Percentiles rank a stretch among this genome's conserved stretches.
Evolutionary conservation across 208 protist species (phyloP).

Genomic region (Kentomonas sorsogonicus): DNA sequence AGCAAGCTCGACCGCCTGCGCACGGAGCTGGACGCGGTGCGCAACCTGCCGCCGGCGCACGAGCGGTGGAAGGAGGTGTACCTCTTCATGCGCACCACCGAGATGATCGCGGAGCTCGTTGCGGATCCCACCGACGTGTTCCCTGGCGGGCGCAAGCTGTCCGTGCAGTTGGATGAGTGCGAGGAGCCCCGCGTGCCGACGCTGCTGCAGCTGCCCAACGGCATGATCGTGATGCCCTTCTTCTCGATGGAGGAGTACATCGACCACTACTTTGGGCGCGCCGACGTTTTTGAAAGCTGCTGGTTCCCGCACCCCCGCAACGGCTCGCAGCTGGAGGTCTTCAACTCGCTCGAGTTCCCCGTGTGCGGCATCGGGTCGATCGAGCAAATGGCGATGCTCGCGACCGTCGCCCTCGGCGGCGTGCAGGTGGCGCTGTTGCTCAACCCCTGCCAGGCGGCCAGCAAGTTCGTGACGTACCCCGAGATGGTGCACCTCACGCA

Average conservation of each 20-base stretch:
- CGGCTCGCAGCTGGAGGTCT: constrained; percentile 73
- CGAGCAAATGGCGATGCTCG: constrained; percentile 60
- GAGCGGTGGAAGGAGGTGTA: constrained; percentile 79
- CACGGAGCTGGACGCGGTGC: constrained; percentile 53
- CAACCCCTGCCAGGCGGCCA: constrained; percentile 75
- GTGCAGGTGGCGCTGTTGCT: constrained; percentile 66
- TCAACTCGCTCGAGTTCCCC: constrained; percentile 76
- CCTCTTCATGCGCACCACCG: constrained; percentile 82
- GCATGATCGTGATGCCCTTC: constrained; percentile 76
- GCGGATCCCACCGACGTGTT: constrained; percentile 53
- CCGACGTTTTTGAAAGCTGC: constrained; percentile 65
- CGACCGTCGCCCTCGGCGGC: constrained; percentile 52
- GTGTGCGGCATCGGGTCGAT: constrained; percentile 65
- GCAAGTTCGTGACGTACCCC: constrained; percentile 87
- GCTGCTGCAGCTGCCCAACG: constrained; percentile 71
- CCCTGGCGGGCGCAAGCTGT: constrained; percentile 74
- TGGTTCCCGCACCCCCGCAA: constrained; percentile 84
- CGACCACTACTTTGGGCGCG: constrained; percentile 70
- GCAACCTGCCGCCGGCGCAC: constrained; percentile 38
- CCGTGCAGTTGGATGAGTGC: constrained; percentile 80
- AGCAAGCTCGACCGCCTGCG: constrained; percentile 77
- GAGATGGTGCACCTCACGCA: constrained; percentile 77
- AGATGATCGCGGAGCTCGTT: constrained; percentile 77
- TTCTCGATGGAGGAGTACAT: constrained; percentile 88
- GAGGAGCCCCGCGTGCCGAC: constrained; percentile 69